phyloP scores from a whole-genome alignment of 1,139 yeast species.

The Blastobotrys arbuscula region DNA sequence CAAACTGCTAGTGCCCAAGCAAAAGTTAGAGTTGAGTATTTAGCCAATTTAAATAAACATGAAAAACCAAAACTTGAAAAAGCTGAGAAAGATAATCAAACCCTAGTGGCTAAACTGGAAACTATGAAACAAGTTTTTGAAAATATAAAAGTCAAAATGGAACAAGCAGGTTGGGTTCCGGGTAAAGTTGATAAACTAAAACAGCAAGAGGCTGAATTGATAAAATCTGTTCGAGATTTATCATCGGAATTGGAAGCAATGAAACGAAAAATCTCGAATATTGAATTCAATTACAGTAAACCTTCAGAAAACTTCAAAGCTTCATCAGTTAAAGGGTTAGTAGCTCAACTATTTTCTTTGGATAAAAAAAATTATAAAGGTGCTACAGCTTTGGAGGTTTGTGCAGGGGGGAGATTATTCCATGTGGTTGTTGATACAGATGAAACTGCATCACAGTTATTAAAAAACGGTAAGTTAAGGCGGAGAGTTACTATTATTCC shows the following conservation, averaged over 20 bases:
- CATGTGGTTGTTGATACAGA: conserved; percentile 91
- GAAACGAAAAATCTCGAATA: conserved; percentile 60
- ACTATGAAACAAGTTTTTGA: conserved; percentile 39
- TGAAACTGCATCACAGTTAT: conserved; percentile 70
- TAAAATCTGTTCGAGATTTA: conserved; percentile 40
- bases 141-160: conserved; percentile 42
- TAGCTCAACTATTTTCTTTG: conserved; percentile 75
- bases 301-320: conserved; percentile 58
- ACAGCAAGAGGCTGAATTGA: conserved; percentile 30
- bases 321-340: conserved; percentile 73
- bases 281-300: conserved; percentile 67
- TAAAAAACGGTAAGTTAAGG: conserved; percentile 71
- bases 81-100: conserved; percentile 52
- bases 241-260: conserved; percentile 49
- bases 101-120: conserved; percentile 42
- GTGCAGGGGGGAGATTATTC: conserved; percentile 89
- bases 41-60: conserved; percentile 47
- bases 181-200: conserved; percentile 44
- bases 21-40: conserved; percentile 53
- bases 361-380: conserved; percentile 53
- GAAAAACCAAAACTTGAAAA: conserved; percentile 49
- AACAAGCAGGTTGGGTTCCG: conserved; percentile 57
- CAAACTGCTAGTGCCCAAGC: conserved; percentile 57
- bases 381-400: conserved; percentile 82
- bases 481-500: conserved; percentile 92